Percentiles rank a stretch among this genome's conserved stretches.
phyloP scores from a whole-genome alignment of 495 filamentous ascomycete genomes.

The Hypoxylon lienhwacheense region DNA sequence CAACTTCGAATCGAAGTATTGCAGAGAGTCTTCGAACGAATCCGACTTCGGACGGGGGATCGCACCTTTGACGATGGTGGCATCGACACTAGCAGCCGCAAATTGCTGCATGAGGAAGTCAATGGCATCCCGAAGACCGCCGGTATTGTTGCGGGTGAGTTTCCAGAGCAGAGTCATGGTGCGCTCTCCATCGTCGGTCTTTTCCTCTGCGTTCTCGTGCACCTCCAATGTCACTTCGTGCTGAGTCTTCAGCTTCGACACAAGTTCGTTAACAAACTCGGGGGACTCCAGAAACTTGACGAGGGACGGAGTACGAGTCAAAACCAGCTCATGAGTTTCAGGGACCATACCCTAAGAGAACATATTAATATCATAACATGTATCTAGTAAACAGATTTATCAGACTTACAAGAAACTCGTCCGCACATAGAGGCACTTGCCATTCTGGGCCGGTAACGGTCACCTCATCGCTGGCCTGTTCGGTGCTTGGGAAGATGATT shows the following conservation, averaged over 20 bases:
- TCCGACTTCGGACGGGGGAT: conserved; percentile 97
- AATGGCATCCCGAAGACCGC: conserved; percentile 91
- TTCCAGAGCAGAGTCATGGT: conserved; percentile 58
- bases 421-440: conserved; percentile 93
- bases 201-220: conserved; percentile 57
- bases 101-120: conserved; percentile 87
- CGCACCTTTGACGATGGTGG: conserved; percentile 82
- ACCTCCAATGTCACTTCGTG: conserved; percentile 86
- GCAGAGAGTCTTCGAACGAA: conserved; percentile 94
- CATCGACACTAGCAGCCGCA: conserved; percentile 80
- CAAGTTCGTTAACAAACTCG: conserved; percentile 75
- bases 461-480: conserved; percentile 94
- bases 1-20: conserved; percentile 94
- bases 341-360: conserved; percentile 82
- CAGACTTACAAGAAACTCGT: conserved; percentile 78
- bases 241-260: conserved; percentile 81
- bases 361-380: conserved; percentile 35
- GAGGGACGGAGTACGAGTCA: conserved; percentile 72
- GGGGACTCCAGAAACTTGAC: conserved; percentile 75
- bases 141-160: conserved; percentile 96
- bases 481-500: conserved; percentile 94
- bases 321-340: conserved; percentile 85
- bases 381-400: background rate
- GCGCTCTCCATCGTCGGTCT: conserved; percentile 54
- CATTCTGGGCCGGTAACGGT: conserved; percentile 95